phyloP scores from a whole-genome alignment of 306 rosid species.

The Hylodesmum podocarpum region DNA sequence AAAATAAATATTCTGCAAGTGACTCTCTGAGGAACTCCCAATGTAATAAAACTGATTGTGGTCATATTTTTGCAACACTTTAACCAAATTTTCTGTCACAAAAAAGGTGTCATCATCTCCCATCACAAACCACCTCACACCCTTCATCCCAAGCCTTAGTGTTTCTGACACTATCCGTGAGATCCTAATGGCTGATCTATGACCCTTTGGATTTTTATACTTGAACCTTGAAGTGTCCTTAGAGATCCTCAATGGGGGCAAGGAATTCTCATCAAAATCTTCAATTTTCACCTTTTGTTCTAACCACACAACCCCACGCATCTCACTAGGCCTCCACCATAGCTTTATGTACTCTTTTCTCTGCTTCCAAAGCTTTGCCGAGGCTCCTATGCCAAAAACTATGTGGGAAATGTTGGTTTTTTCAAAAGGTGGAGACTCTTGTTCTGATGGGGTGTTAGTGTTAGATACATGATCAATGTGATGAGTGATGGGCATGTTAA shows the following conservation, averaged over 20 bases:
- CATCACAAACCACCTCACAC: constrained; percentile 77
- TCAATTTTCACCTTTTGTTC: constrained; percentile 46
- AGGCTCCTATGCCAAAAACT: constrained; percentile 76
- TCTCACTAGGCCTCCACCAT: constrained; percentile 65
- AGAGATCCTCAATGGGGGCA: constrained; percentile 56
- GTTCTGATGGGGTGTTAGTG: not conserved
- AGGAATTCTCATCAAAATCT: not conserved
- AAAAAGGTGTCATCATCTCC: constrained; percentile 81
- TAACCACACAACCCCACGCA: constrained; percentile 69
- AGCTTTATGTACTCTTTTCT: constrained; percentile 70
- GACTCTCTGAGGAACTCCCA: constrained; percentile 72
- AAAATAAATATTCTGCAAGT: constrained; percentile 66
- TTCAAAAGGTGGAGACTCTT: not conserved
- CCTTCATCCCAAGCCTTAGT: constrained; percentile 42
- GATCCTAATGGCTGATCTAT: constrained; percentile 61
- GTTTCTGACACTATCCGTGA: constrained; percentile 71
- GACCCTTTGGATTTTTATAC: constrained; percentile 53
- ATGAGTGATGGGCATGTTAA: constrained; percentile 9
- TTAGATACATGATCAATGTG: not conserved
- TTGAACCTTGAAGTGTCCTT: constrained; percentile 49
- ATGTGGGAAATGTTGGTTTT: constrained; percentile 64
- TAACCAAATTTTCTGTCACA: constrained; percentile 56
- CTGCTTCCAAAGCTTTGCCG: constrained; percentile 62
- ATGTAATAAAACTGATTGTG: constrained; percentile 64
- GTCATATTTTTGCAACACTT: constrained; percentile 61